A percentile compares a stretch with the other conserved stretches of the same genome.
Conservation (phyloP, 192 early-diverging fungal genomes). For the Mortierella antarctica region DNA sequence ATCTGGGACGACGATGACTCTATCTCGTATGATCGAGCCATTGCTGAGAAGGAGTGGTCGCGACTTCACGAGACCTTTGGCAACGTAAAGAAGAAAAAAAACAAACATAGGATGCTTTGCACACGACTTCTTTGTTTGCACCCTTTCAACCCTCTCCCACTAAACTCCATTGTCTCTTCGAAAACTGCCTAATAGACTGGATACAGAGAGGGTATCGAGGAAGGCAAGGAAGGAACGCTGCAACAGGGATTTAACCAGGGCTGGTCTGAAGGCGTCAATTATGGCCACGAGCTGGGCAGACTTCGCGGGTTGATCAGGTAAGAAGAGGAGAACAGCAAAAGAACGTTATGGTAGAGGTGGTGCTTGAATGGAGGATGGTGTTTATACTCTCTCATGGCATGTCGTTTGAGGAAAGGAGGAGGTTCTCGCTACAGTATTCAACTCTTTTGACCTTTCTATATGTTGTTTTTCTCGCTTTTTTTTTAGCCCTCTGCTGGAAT, state of each 20-base stretch:
- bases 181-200: slow-evolving; percentile 55
- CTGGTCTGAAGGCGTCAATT: slow-evolving; percentile 63
- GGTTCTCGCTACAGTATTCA: neutral
- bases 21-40: slow-evolving; percentile 60
- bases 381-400: no score
- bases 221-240: slow-evolving; percentile 66
- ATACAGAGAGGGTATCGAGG: slow-evolving; percentile 73
- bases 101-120: neutral
- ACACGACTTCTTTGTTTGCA: neutral
- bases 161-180: neutral
- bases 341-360: no score
- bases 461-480: neutral
- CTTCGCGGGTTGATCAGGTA: slow-evolving; percentile 67
- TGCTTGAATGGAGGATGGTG: no score
- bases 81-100: slow-evolving; percentile 55
- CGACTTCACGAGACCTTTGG: slow-evolving; percentile 70
- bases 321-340: neutral
- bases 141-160: neutral
- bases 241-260: slow-evolving; percentile 74
- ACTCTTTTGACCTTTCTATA: no score
- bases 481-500: slow-evolving; percentile 31
- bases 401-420: no score
- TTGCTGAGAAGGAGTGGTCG: slow-evolving; percentile 72
- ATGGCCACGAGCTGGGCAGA: slow-evolving; percentile 63
- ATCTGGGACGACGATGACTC: slow-evolving; percentile 63